Evolutionary conservation across 192 early-diverging fungal species (phyloP), one percentile per base, ranked within the genome.

Genomic region (Backusella macrospora): DNA sequence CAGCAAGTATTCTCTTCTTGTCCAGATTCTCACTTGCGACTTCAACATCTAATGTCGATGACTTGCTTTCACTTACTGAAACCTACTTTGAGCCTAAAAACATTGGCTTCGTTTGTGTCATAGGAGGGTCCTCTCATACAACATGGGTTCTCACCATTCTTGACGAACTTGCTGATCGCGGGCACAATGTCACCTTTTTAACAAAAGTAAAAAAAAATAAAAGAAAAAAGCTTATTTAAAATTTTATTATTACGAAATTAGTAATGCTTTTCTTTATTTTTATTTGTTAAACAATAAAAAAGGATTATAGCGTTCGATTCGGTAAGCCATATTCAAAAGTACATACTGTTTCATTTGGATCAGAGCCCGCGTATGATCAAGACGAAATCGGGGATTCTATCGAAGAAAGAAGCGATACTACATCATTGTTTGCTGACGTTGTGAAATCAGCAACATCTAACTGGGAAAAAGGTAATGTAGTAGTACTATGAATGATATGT

Each of bases 101-200:
- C 8, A 63, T 72, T 43, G 49, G 49, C 38, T 72, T 72, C 23
- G 6, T 16, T 63, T 52, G 38, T 13, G 71, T 40, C 26, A 59
- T 52, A 23, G 71, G 71, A 26, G 71, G 71, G 37, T 76, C 75
- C 13, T 76, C 75, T n/a, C 75, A 76, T 70, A 59, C 40, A 7
- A 65, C 38, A 12, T 76, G 75, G 75, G 75, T 76, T 16, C 44
- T 76, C 8, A 63, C 62, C 37, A 71, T 76, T 34, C 45, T 62
- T 5, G 40, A 70, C 16, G 44, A 76, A 38, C 43, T 76, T 13
- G 67, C 42, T 47, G 59, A 39, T 13, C 40, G 62, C 34, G 75
- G 75, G 21, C 75, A 76, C 64, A 44, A 71, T 15, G 47, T 65
- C 55, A 63, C 46, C 21, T 71, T 66, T 47, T 34, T 43, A 18